Percentiles rank a stretch among this genome's conserved stretches.
Evolutionary conservation across 2,329 filamentous ascomycete species (phyloP).

Genomic region (Fusarium subglutinans): DNA sequence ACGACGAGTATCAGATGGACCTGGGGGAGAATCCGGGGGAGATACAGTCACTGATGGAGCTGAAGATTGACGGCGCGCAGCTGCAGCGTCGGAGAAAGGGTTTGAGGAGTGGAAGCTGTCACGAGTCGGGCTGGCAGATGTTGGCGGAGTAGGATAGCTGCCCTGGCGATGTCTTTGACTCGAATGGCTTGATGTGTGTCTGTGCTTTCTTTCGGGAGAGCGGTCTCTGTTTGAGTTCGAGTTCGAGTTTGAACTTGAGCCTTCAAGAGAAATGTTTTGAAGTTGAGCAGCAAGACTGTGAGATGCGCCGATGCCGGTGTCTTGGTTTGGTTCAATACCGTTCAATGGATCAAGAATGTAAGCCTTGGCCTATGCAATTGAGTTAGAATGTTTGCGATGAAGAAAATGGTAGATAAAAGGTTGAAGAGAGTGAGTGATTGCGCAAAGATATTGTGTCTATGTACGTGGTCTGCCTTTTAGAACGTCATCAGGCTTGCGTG

Average conservation of each 20-base stretch:
- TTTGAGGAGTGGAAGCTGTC: slow-evolving; percentile 58
- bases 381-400: slow-evolving; percentile 3
- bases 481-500: slow-evolving; percentile 41
- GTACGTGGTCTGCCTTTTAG: slow-evolving; percentile 10
- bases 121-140: slow-evolving; percentile 62
- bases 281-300: slow-evolving; percentile 35
- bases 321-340: slow-evolving; percentile 72
- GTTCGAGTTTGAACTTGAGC: slow-evolving; percentile 14
- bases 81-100: slow-evolving; percentile 46
- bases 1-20: slow-evolving; percentile 28
- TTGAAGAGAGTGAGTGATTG: not conserved
- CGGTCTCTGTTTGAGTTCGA: slow-evolving; percentile 6
- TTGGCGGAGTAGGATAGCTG: slow-evolving; percentile 59
- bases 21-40: slow-evolving; percentile 30
- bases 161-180: slow-evolving; percentile 18
- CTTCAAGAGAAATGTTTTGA: slow-evolving; percentile 28
- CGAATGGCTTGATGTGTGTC: slow-evolving; percentile 8
- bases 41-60: slow-evolving; percentile 20
- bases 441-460: not conserved
- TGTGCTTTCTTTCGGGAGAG: slow-evolving; percentile 2
- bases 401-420: not conserved
- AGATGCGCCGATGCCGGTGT: slow-evolving; percentile 60
- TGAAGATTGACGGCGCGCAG: slow-evolving; percentile 27
- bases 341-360: slow-evolving; percentile 76
- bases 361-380: slow-evolving; percentile 63